A percentile compares a stretch with the other conserved stretches of the same genome.
phyloP scores from a whole-genome alignment of 805 yeast species.

The Yamadazyma philogaea region DNA sequence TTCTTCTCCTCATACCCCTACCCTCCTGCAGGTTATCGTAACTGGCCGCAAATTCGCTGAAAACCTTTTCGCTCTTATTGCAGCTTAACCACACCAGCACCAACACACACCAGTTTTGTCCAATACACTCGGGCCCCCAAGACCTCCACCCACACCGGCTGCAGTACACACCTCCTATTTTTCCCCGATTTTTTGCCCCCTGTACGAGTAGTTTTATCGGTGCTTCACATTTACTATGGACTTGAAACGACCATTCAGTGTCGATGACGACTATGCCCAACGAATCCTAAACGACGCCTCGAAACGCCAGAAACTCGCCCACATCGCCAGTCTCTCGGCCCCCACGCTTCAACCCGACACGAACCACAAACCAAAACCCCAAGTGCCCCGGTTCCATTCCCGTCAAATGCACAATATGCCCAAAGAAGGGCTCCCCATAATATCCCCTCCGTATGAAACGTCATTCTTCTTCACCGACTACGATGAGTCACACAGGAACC shows the following conservation, averaged over 20 bases:
- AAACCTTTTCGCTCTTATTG: constrained; percentile 7
- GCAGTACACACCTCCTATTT: not conserved
- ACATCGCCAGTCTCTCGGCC: constrained; percentile 1
- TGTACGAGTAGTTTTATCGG: not conserved
- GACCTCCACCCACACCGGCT: not conserved
- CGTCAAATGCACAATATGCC: constrained; percentile 35
- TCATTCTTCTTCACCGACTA: constrained; percentile 38
- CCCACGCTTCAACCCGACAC: not conserved
- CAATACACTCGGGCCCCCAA: not conserved
- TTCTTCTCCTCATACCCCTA: too few relatives aligned
- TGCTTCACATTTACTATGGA: not conserved
- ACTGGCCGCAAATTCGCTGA: constrained; percentile 5
- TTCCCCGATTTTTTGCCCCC: not conserved
- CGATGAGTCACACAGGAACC: constrained; percentile 10
- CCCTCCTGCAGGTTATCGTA: too few relatives aligned
- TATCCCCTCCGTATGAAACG: constrained; percentile 28
- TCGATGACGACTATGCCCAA: constrained; percentile 3
- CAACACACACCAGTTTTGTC: not conserved
- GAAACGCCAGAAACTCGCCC: constrained; percentile 6
- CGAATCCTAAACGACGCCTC: not conserved
- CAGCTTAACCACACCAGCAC: not conserved
- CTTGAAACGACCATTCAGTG: constrained; percentile 6
- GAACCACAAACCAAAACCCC: not conserved
- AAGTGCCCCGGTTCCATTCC: constrained; percentile 6
- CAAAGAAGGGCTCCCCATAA: constrained; percentile 31